Conservation (phyloP, 192 early-diverging fungal genomes). For the Backusella tarrabulga region DNA sequence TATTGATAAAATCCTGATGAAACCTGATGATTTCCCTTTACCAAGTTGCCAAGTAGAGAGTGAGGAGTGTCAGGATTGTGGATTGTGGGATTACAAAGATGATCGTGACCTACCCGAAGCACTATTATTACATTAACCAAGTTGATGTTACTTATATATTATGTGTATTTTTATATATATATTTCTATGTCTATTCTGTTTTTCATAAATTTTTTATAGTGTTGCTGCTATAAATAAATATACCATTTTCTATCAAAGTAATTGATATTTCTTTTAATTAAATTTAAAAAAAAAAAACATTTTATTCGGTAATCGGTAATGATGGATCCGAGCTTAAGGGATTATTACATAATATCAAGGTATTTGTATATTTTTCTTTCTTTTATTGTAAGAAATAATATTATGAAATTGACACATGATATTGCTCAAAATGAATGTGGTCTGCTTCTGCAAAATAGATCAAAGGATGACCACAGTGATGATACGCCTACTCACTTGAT, state of each 20-base stretch:
- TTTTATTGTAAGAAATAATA: background rate
- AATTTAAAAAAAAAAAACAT: too few species aligned
- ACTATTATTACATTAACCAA: background rate
- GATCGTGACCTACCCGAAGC: slow-evolving; percentile 10
- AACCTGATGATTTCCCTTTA: slow-evolving; percentile 35
- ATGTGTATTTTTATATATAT: background rate
- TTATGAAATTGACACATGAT: background rate
- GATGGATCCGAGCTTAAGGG: background rate
- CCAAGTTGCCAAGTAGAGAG: slow-evolving; percentile 29
- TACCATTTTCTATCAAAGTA: background rate
- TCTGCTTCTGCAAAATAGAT: too few species aligned
- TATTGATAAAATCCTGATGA: slow-evolving; percentile 62
- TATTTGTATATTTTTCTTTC: background rate
- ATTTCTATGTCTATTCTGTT: background rate
- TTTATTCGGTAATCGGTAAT: too few species aligned
- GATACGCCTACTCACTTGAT: too few species aligned
- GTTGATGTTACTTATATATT: background rate
- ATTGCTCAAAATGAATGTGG: background rate
- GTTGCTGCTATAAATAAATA: background rate
- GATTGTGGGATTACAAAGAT: slow-evolving; percentile 63
- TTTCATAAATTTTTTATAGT: background rate
- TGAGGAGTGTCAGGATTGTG: slow-evolving; percentile 72
- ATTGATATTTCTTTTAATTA: too few species aligned
- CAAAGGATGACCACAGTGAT: too few species aligned
- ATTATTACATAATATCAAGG: background rate